phyloP scores from a whole-genome alignment of 2,329 filamentous ascomycete genomes.

The Xylaria sp. region DNA sequence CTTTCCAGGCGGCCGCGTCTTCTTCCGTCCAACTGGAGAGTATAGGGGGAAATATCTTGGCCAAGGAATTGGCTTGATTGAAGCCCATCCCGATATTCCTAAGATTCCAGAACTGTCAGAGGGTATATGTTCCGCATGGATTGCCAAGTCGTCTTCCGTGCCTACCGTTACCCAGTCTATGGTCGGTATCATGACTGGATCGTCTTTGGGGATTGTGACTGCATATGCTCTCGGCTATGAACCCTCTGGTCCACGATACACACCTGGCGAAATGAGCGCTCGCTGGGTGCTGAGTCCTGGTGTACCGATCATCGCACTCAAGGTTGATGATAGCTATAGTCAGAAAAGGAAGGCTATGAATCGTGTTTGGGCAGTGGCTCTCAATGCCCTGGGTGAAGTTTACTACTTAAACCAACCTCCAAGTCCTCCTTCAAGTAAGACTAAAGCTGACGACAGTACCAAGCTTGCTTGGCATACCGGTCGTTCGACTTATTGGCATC shows the following conservation, averaged over 20 bases:
- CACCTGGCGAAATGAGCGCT: constrained; percentile 82
- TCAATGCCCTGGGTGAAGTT: constrained; percentile 93
- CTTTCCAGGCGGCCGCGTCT: constrained; percentile 82
- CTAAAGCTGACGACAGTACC: constrained; percentile 65
- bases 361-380: constrained; percentile 88
- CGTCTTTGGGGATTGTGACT: constrained; percentile 83
- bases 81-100: constrained; percentile 79
- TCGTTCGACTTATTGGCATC: constrained; percentile 81
- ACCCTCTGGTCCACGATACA: constrained; percentile 69
- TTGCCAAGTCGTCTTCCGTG: constrained; percentile 82
- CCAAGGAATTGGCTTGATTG: constrained; percentile 67
- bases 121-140: constrained; percentile 84
- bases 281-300: constrained; percentile 93
- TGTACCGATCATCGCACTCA: constrained; percentile 87
- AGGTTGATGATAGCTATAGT: constrained; percentile 85
- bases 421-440: constrained; percentile 61
- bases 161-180: constrained; percentile 79
- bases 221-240: constrained; percentile 79
- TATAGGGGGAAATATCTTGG: constrained; percentile 80
- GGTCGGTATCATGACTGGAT: constrained; percentile 84
- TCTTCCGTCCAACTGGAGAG: constrained; percentile 80
- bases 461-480: constrained; percentile 83
- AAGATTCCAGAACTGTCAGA: constrained; percentile 76
- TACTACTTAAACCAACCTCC: constrained; percentile 84
- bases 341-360: constrained; percentile 73